Evolutionary conservation across 345 rosid genomes (phyloP), one percentile per base, ranked within the genome.

Genomic region (Fremontodendron californicum): DNA sequence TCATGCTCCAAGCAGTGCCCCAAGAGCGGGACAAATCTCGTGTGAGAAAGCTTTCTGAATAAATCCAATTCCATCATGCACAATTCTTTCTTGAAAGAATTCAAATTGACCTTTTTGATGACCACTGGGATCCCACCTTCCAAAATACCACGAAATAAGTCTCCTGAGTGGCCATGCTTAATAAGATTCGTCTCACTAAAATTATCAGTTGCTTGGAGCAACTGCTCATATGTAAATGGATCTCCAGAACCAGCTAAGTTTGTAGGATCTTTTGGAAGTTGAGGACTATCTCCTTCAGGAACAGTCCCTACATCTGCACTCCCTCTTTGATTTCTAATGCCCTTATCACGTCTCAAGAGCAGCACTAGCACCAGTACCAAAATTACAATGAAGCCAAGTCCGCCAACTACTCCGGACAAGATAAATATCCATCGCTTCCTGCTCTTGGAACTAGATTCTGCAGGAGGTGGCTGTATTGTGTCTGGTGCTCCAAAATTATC

Each of bases 131-230:
- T 78, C 58, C 94, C 93, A 60, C 77, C 87, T 74, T 86, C 98
- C 75, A 92, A 75, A 42, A 80, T 75, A 0, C 97, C 99, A 37
- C 60, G 84, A 86, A 85, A 96, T 43, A 93, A 81, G 84, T 90
- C 97, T 31, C 99, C 99, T 0, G 98, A 93, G 78, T 88, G 92
- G 62, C 99, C 99, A 73, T 86, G 84, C 84, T 92, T 93, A 62
- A 95, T 88, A 79, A 92, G 92, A 74, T 87, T 90, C 2, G 74
- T 73, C 63, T 86, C 96, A 21, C 78, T 78, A 75, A 96, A 96
- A 49, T 88, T 84, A 65, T 80, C 84, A 58, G 97, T 96, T 42
- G 92, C 90, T 58, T 62, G 86, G 55, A 86, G 77, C 70, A 93
- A 79, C 77, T 89, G 94, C 75, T 90, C 88, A 77, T 86, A 91